phyloP scores from a whole-genome alignment of 306 rosid species.

The Nissolia schottii region DNA sequence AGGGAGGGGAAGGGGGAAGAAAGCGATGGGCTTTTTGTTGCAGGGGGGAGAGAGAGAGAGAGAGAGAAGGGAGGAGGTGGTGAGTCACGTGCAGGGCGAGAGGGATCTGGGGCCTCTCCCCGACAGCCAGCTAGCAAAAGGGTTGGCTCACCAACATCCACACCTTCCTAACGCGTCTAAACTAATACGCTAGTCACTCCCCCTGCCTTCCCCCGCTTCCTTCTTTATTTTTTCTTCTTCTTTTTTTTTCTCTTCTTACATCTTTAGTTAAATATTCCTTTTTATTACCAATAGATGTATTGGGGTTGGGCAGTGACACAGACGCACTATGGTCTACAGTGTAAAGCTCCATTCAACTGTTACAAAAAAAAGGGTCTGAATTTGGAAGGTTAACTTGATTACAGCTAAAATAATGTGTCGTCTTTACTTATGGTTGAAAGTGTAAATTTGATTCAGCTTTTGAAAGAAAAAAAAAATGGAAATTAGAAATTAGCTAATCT shows the following conservation, averaged over 20 bases:
- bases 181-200: slow-evolving; percentile 9
- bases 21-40: slow-evolving; percentile 39
- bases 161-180: slow-evolving; percentile 85
- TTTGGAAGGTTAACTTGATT: no score
- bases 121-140: slow-evolving; percentile 97
- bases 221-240: not conserved
- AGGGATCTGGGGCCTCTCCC: slow-evolving; percentile 74
- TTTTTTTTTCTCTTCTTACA: not conserved
- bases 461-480: no score
- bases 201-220: not conserved
- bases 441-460: no score
- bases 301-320: no score
- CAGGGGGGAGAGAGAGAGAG: slow-evolving; percentile 17
- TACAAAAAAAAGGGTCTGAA: no score
- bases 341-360: no score
- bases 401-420: no score
- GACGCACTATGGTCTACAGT: no score
- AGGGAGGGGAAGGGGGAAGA: slow-evolving; percentile 12
- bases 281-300: no score
- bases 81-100: slow-evolving; percentile 78
- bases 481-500: no score
- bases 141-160: slow-evolving; percentile 97
- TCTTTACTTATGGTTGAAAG: no score
- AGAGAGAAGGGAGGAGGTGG: slow-evolving; percentile 31
- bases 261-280: not conserved